phyloP scores from a whole-genome alignment of 257 asterid species.

The Thymus mandschuricus region DNA sequence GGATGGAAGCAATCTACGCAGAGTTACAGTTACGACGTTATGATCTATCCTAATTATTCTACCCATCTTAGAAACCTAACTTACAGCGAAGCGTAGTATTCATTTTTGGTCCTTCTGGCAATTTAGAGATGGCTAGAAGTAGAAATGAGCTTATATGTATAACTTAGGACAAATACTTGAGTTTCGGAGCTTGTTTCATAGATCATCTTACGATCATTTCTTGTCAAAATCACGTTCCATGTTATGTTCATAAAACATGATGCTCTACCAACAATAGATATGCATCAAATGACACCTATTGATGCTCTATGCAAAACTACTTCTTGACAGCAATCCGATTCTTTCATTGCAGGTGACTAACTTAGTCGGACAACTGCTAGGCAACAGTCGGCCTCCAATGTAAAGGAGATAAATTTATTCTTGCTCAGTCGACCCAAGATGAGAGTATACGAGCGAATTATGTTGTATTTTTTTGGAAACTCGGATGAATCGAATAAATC shows the following conservation, averaged over 20 bases:
- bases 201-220: background rate
- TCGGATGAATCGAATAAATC: slow-evolving; percentile 33
- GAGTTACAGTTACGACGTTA: background rate
- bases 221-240: background rate
- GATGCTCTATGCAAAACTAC: background rate
- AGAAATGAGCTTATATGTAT: background rate
- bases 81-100: background rate
- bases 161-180: background rate
- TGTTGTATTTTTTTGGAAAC: slow-evolving; percentile 31
- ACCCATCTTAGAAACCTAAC: background rate
- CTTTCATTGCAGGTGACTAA: slow-evolving; percentile 71
- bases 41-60: background rate
- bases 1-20: background rate
- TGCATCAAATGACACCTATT: background rate
- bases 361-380: slow-evolving; percentile 92
- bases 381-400: slow-evolving; percentile 71
- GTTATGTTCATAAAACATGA: background rate
- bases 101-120: background rate
- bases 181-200: background rate
- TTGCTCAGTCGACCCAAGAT: slow-evolving; percentile 24
- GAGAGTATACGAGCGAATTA: slow-evolving; percentile 28
- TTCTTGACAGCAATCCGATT: slow-evolving; percentile 24
- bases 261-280: background rate
- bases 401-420: slow-evolving; percentile 36
- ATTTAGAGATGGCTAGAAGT: background rate